A percentile compares a stretch with the other conserved stretches of the same genome.
Evolutionary conservation across 1,284 basidiomycete species (phyloP).

Genomic region (Agaricales sp.): DNA sequence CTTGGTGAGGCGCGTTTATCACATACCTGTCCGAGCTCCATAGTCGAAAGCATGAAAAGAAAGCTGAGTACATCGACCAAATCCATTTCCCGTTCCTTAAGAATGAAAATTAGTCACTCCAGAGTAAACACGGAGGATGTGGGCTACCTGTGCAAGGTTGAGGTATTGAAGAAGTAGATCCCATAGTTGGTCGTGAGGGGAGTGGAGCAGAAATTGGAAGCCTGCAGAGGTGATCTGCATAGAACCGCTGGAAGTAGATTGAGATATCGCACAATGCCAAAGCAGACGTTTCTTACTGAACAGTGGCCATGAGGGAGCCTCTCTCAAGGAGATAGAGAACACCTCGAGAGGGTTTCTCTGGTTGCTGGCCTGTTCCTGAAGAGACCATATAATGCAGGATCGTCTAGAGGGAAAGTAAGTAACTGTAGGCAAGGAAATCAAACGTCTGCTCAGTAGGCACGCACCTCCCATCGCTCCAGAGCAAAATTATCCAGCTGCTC

Average conservation of each 20-base stretch:
- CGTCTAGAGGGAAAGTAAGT: constrained; percentile 40
- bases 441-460: too few species aligned
- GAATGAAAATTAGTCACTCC: constrained; percentile 5
- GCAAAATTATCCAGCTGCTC: constrained; percentile 80
- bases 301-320: constrained; percentile 78
- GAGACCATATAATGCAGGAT: constrained; percentile 99
- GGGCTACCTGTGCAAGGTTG: constrained; percentile 63
- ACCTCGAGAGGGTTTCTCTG: constrained; percentile 64
- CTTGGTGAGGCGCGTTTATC: constrained; percentile 4
- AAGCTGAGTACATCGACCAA: constrained; percentile 91
- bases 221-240: constrained; percentile 89
- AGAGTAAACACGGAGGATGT: constrained; percentile 6
- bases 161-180: constrained; percentile 88
- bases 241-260: constrained; percentile 30
- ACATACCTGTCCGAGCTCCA: constrained; percentile 79
- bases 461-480: constrained; percentile 89
- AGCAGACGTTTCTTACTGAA: constrained; percentile 33
- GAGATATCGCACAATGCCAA: constrained; percentile 5
- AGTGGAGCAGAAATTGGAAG: constrained; percentile 94
- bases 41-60: constrained; percentile 91
- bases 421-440: not conserved
- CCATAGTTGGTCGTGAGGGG: constrained; percentile 98
- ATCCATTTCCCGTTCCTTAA: constrained; percentile 77
- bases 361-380: constrained; percentile 64
- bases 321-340: constrained; percentile 79